These are phyloP conservation scores for Tetradesmus lagerheimii DNA, from an alignment of 139 green algal genomes.

Conservation along the genomic window DNA sequence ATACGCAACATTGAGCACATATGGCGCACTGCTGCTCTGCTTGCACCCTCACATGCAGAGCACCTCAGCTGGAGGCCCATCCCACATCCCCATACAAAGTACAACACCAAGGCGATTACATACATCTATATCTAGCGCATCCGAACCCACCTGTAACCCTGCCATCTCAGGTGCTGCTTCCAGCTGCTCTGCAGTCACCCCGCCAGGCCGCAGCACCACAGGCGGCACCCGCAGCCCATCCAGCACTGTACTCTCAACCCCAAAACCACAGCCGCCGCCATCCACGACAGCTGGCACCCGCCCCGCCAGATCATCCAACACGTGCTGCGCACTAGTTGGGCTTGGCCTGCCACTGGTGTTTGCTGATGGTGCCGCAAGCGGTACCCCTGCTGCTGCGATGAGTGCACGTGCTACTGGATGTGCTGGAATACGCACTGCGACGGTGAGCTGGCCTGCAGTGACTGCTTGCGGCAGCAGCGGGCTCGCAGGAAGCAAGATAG, in stretches of 20 bases:
- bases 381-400: slow-evolving; percentile 62
- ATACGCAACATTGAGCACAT: too few relatives aligned
- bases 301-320: slow-evolving; percentile 60
- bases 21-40: too few relatives aligned
- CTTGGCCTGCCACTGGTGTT: slow-evolving; percentile 69
- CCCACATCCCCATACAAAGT: too few relatives aligned
- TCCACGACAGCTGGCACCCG: slow-evolving; percentile 59
- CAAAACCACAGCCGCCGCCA: slow-evolving; percentile 58
- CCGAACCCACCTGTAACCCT: slow-evolving; percentile 47
- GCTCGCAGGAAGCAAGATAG: slow-evolving; percentile 64
- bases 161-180: slow-evolving; percentile 45
- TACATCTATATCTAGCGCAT: too few relatives aligned
- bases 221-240: slow-evolving; percentile 56
- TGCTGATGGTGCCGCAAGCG: slow-evolving; percentile 68
- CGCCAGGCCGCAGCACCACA: slow-evolving; percentile 66
- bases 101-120: too few relatives aligned
- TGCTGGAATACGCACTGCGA: slow-evolving; percentile 72
- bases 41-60: too few relatives aligned
- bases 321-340: slow-evolving; percentile 64
- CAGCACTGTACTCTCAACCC: slow-evolving; percentile 69
- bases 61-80: too few relatives aligned
- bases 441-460: slow-evolving; percentile 61
- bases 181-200: slow-evolving; percentile 64
- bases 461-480: slow-evolving; percentile 55
- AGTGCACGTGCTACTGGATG: slow-evolving; percentile 68